Base-by-base conservation (phyloP, 352 stramenopile species). In the Stramenopiles sp. region DNA sequence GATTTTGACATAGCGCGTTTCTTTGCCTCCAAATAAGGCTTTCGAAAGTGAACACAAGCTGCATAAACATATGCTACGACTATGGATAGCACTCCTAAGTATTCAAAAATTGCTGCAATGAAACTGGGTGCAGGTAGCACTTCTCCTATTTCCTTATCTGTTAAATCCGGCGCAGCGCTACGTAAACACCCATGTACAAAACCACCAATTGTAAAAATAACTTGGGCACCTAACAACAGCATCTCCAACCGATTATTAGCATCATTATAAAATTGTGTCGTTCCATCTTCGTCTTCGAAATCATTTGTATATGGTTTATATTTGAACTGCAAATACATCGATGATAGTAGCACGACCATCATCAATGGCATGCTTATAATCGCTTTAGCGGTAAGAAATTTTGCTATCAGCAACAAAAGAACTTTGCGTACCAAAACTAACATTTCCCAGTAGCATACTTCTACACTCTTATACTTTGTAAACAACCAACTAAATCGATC, bases 401-500 rank as follows among this genome's bases (percentile, higher is more conserved):
- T 71, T 71, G 55, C 55, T 25, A 71, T 71, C 55, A 71, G 55
- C 27, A 71, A 27, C 55, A 71, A 25, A 27, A 71, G 27, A 71
- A 71, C 27, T 71, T 71, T 71, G 27, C 55, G 55, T 71, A 71
- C 55, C 27, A 71, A 22, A 22, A 71, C 55, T 22, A 71, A 22
- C 27, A 71, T 71, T 71, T 71, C 55, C 55, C 55, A 71, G 27
- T 71, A 27, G 27, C 22, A 71, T 25, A 27, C 22, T 27, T 71
- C 55, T n/a, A n/a, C n/a, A 25, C 22, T 22, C 22, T 71, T 71
- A 27, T 71, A 71, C 55, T 71, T 71, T 71, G 27, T 25, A 71
- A 71, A 71, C 55, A 71, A 71, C 55, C 55, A 71, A 22, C 55
- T 27, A 71, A 71, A 71, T 71, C 55, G 55, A 71, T 71, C 55